Evolutionary conservation across 306 rosid genomes (phyloP).

Genomic region (Ochetophila trinervis): DNA sequence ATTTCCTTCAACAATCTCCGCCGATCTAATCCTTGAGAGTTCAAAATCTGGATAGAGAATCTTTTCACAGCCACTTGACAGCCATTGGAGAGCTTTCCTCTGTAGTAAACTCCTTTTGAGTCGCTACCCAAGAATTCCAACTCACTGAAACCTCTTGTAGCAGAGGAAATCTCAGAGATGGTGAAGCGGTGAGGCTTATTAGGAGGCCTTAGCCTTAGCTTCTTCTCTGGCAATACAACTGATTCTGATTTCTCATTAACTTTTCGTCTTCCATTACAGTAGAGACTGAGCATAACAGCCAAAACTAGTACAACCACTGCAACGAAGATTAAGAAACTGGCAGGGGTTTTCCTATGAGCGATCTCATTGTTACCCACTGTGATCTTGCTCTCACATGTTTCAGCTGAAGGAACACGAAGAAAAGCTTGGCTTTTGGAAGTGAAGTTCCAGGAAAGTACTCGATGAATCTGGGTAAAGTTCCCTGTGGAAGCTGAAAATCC

Average conservation of each 20-base stretch:
- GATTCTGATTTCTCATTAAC: conserved; percentile 22
- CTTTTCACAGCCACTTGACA: conserved; percentile 60
- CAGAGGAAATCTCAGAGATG: conserved; percentile 42
- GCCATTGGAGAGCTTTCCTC: conserved; percentile 63
- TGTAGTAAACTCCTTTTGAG: conserved; percentile 48
- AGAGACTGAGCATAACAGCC: conserved; percentile 36
- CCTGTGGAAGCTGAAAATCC: conserved; percentile 89
- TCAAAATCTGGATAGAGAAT: conserved; percentile 52
- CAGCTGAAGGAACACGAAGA: conserved; percentile 52
- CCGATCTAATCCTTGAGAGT: conserved; percentile 52
- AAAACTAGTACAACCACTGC: conserved; percentile 43
- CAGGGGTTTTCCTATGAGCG: conserved; percentile 27
- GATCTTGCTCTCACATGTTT: conserved; percentile 60
- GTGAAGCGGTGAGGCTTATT: conserved; percentile 58
- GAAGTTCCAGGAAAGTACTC: conserved; percentile 66
- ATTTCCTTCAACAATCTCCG: conserved; percentile 62
- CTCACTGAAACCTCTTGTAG: conserved; percentile 53
- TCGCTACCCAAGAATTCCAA: conserved; percentile 57
- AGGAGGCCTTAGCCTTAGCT: conserved; percentile 61
- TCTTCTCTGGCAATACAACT: conserved; percentile 31
- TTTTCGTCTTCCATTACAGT: conserved; percentile 35
- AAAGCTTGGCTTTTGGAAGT: conserved; percentile 62
- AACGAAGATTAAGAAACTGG: conserved; percentile 51
- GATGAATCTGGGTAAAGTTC: conserved; percentile 66
- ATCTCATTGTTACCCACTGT: conserved; percentile 22